Percentiles rank a stretch among this genome's conserved stretches.
These are phyloP conservation scores for Coemansia furcata DNA, from an alignment of 192 early-diverging fungal genomes.

Conservation along the genomic window DNA sequence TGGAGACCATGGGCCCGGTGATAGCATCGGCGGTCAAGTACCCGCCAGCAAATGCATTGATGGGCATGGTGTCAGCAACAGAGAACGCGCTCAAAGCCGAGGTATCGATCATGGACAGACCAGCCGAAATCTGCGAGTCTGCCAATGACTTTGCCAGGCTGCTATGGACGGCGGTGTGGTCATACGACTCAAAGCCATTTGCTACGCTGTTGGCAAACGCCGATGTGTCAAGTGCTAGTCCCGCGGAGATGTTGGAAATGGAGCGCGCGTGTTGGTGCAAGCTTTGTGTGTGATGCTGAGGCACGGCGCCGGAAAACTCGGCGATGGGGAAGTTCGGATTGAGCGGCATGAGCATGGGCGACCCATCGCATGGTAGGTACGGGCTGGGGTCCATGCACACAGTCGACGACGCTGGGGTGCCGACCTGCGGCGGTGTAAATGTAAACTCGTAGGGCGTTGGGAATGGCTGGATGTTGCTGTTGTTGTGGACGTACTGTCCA, in stretches of 20 bases:
- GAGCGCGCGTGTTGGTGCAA: conserved; percentile 34
- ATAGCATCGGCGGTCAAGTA: conserved; percentile 22
- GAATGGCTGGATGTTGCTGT: conserved; percentile 10
- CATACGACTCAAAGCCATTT: conserved; percentile 13
- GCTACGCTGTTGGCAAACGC: conserved; percentile 18
- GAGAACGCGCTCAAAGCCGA: conserved; percentile 22
- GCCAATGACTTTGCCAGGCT: conserved; percentile 14
- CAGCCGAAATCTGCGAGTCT: conserved; percentile 2
- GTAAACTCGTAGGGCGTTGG: conserved; percentile 28
- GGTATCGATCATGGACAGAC: conserved; percentile 39
- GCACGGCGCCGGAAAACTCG: conserved; percentile 23
- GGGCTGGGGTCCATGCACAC: conserved; percentile 10
- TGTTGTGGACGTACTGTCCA: conserved; percentile 1
- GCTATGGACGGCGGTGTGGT: conserved; percentile 7
- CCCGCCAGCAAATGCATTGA: conserved; percentile 25
- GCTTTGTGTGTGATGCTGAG: conserved; percentile 1
- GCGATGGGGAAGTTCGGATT: conserved; percentile 52
- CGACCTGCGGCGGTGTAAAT: conserved; percentile 24
- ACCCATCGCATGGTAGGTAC: conserved; percentile 16
- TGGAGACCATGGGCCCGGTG: conserved; percentile 3
- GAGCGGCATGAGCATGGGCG: conserved; percentile 43
- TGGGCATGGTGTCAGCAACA: conserved; percentile 17
- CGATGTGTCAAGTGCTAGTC: conserved; percentile 19
- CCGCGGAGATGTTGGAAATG: conserved; percentile 27
- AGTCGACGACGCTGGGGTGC: conserved; percentile 11